phyloP scores from a whole-genome alignment of 108 stramenopile species.

The Fistulifera pelliculosa region DNA sequence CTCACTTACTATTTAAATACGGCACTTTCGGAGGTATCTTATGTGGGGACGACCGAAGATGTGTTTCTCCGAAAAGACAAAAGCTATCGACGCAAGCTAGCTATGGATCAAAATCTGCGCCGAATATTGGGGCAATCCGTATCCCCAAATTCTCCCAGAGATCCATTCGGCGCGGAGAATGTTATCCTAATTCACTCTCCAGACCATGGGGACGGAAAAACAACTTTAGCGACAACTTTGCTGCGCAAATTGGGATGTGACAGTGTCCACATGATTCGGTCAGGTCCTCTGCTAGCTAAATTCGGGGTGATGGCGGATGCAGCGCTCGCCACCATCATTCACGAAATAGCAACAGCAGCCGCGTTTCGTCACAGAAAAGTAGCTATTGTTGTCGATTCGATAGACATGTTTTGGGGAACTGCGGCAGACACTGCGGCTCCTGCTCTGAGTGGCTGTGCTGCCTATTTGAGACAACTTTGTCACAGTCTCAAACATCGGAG shows the following conservation, averaged over 20 bases:
- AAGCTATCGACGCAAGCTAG: conserved; percentile 2
- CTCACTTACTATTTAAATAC: conserved; percentile 20
- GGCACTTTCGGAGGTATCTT: conserved; percentile 8
- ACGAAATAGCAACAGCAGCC: conserved; percentile 40
- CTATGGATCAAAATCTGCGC: background rate
- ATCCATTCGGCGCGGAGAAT: background rate
- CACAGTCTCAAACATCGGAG: conserved; percentile 24
- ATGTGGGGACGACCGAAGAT: conserved; percentile 31
- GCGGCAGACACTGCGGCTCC: conserved; percentile 48
- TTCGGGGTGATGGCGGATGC: conserved; percentile 68
- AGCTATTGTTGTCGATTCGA: conserved; percentile 68
- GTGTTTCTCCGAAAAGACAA: conserved; percentile 11
- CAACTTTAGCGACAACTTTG: conserved; percentile 45
- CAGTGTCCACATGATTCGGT: conserved; percentile 45
- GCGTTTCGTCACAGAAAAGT: conserved; percentile 25
- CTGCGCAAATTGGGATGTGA: conserved; percentile 44
- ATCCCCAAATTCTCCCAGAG: background rate
- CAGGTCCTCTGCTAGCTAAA: conserved; percentile 54
- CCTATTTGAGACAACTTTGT: conserved; percentile 49
- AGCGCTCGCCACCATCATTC: conserved; percentile 59
- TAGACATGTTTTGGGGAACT: conserved; percentile 53
- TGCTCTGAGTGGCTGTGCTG: conserved; percentile 49
- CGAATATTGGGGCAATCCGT: background rate
- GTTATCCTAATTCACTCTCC: conserved; percentile 40
- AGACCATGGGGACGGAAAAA: conserved; percentile 51